Percentiles rank a stretch among this genome's conserved stretches.
Evolutionary conservation across 129 eudicot genomes (phyloP).

Genomic region (Artemisia argyi): DNA sequence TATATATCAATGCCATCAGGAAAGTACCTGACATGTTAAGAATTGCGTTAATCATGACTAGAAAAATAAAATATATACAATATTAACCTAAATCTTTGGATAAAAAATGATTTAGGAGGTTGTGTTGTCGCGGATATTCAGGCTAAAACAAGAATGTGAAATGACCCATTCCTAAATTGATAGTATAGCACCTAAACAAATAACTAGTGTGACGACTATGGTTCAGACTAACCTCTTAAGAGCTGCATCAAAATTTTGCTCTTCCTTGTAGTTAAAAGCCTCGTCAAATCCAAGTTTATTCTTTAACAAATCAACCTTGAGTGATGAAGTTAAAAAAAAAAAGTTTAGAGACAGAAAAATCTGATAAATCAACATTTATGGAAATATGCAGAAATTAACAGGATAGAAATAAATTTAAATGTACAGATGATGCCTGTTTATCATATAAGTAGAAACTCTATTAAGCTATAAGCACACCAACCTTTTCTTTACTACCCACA

Average conservation of each 20-base stretch:
- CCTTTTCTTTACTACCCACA: constrained; percentile 50
- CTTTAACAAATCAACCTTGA: constrained; percentile 45
- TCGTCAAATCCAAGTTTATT: constrained; percentile 40
- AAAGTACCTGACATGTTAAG: constrained; percentile 21
- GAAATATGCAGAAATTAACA: neutral
- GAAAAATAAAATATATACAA: no score
- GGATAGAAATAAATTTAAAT: neutral
- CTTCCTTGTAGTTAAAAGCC: constrained; percentile 50
- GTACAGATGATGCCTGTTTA: neutral
- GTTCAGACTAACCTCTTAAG: constrained; percentile 28
- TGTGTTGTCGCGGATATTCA: no score
- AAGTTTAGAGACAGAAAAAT: neutral
- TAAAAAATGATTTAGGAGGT: no score
- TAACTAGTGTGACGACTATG: neutral
- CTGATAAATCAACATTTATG: neutral
- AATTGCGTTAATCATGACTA: neutral
- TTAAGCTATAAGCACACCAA: neutral
- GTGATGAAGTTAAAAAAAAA: neutral
- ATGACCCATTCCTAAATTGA: no score
- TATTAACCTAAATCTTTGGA: no score
- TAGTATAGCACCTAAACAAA: no score
- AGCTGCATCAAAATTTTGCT: constrained; percentile 31
- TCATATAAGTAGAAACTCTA: neutral
- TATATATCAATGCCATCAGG: constrained; percentile 39
- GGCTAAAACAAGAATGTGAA: no score